A percentile compares a stretch with the other conserved stretches of the same genome.
These are phyloP conservation scores for Eruca vesicaria DNA, from an alignment of 441 rosid species.

Conservation along the genomic window DNA sequence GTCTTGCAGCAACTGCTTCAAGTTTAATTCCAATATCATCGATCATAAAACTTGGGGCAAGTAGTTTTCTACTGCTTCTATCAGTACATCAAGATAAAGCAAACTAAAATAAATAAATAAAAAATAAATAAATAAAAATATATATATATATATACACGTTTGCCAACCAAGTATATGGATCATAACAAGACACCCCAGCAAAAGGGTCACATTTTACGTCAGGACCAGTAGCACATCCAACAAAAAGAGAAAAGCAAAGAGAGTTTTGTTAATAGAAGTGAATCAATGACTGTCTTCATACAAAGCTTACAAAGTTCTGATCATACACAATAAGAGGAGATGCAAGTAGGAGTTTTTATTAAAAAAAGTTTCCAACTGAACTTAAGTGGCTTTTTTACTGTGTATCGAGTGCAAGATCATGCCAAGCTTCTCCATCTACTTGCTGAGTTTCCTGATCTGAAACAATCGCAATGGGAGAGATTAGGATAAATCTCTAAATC, in stretches of 20 bases:
- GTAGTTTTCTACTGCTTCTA: slow-evolving; percentile 92
- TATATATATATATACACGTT: background rate
- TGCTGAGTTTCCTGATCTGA: slow-evolving; percentile 77
- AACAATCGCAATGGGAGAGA: background rate
- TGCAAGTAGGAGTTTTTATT: background rate
- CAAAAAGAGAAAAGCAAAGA: background rate
- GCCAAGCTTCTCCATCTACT: slow-evolving; percentile 69
- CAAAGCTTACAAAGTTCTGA: background rate
- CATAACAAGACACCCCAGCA: background rate
- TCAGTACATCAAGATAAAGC: slow-evolving; percentile 51
- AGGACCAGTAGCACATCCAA: background rate
- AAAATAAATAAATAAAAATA: too few relatives aligned
- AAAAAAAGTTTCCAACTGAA: background rate
- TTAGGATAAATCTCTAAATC: background rate
- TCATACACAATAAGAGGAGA: slow-evolving; percentile 2
- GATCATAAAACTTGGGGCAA: slow-evolving; percentile 92
- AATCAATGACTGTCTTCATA: slow-evolving; percentile 10
- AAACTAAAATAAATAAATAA: too few relatives aligned
- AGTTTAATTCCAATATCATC: slow-evolving; percentile 96
- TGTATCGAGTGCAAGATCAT: slow-evolving; percentile 66
- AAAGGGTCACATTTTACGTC: background rate
- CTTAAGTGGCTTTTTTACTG: slow-evolving; percentile 35
- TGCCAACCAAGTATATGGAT: slow-evolving; percentile 11
- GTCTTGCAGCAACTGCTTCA: slow-evolving; percentile 94
- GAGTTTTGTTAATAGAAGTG: background rate